Conservation (phyloP, 257 asterid species). For the Galeopsis tetrahit region DNA sequence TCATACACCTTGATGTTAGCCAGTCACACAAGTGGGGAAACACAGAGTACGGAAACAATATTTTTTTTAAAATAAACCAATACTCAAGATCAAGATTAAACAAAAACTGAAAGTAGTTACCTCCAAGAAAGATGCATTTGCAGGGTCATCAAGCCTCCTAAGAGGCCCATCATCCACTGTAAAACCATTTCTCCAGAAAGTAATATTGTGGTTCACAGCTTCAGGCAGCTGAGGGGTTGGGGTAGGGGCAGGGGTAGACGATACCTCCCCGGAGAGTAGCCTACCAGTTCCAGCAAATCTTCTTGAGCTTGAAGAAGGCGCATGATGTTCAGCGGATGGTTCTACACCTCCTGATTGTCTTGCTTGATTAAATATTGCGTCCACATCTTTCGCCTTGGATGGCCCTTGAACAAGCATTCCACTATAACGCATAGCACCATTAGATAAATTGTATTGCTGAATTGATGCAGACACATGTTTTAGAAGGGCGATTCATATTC, state of each 20-base stretch:
- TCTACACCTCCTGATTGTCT: conserved; percentile 67
- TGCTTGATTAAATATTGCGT: conserved; percentile 72
- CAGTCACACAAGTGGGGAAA: not conserved
- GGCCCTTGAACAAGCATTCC: conserved; percentile 93
- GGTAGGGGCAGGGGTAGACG: conserved; percentile 48
- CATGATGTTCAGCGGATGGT: conserved; percentile 49
- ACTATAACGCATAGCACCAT: conserved; percentile 44
- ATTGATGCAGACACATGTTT: conserved; percentile 5
- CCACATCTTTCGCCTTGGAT: conserved; percentile 54
- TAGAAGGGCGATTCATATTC: not conserved
- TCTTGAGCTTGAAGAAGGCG: conserved; percentile 73
- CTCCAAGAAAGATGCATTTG: conserved; percentile 75
- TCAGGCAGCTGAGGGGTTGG: conserved; percentile 57
- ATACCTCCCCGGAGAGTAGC: conserved; percentile 69
- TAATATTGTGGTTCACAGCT: conserved; percentile 53
- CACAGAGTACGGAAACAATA: not conserved
- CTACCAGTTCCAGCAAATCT: conserved; percentile 79
- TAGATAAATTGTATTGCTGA: not conserved
- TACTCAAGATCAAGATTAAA: not conserved
- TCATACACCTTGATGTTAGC: conserved; percentile 1
- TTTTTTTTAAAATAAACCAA: not conserved
- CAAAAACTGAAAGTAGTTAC: conserved; percentile 40
- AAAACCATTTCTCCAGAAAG: conserved; percentile 83
- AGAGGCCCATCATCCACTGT: conserved; percentile 82
- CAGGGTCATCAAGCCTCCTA: conserved; percentile 80